Percentiles rank a stretch among this genome's conserved stretches.
Evolutionary conservation across 257 asterid species (phyloP).

Genomic region (Jacaranda copaia): DNA sequence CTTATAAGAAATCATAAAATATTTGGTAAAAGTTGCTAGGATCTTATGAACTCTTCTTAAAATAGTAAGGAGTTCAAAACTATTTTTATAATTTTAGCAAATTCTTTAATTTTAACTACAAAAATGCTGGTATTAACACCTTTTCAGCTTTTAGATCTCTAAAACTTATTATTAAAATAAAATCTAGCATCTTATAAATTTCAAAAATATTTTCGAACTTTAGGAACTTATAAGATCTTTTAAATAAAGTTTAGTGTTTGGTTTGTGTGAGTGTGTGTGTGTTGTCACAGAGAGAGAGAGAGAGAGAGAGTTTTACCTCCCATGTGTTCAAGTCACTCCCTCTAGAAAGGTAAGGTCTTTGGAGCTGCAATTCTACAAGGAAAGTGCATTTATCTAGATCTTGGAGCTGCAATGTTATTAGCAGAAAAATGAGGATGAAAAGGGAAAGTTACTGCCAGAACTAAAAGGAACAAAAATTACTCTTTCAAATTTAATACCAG

Average conservation of each 20-base stretch:
- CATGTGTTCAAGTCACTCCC: slow-evolving; percentile 88
- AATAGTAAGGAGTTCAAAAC: no score
- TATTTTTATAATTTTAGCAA: no score
- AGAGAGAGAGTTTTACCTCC: slow-evolving; percentile 70
- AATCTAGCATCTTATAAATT: no score
- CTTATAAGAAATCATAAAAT: no score
- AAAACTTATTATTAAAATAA: no score
- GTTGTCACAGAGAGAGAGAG: slow-evolving; percentile 27
- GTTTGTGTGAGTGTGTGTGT: slow-evolving; percentile 21
- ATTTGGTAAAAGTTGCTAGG: no score
- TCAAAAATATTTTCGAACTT: no score
- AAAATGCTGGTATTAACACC: no score
- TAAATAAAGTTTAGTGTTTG: background rate
- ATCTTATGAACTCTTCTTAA: no score
- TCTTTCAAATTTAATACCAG: slow-evolving; percentile 1
- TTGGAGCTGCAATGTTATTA: slow-evolving; percentile 56
- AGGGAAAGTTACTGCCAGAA: slow-evolving; percentile 11
- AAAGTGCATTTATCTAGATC: slow-evolving; percentile 83
- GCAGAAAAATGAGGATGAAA: slow-evolving; percentile 21
- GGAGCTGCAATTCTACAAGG: slow-evolving; percentile 86
- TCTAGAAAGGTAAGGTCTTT: slow-evolving; percentile 78
- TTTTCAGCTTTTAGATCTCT: no score
- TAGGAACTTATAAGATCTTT: no score
- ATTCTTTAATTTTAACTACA: no score
- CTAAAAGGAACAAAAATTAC: slow-evolving; percentile 4